phyloP scores from a whole-genome alignment of 148 eudicot species.

The Rhododendron ferrugineum region DNA sequence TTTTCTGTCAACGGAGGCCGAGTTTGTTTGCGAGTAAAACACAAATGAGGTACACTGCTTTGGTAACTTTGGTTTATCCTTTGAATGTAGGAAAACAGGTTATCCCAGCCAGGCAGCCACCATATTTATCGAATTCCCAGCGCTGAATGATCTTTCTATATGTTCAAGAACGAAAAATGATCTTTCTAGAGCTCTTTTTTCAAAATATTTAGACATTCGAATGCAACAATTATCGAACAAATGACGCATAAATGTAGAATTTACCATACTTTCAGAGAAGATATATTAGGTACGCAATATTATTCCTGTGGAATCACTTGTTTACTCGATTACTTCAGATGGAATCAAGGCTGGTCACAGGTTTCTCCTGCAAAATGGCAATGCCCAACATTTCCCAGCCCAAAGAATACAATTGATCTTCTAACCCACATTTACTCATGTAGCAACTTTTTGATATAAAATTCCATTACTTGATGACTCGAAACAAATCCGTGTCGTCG shows the following conservation, averaged over 20 bases:
- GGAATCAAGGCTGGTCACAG: not conserved
- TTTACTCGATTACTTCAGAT: not conserved
- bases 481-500: not conserved
- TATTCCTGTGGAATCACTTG: not conserved
- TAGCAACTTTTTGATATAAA: not conserved
- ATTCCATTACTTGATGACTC: too few relatives aligned
- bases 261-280: not conserved
- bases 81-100: not conserved
- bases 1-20: not conserved
- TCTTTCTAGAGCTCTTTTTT: too few relatives aligned
- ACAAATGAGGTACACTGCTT: not conserved
- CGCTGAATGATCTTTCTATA: too few relatives aligned
- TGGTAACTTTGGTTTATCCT: not conserved
- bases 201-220: not conserved
- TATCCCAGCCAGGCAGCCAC: not conserved
- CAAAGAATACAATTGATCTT: not conserved
- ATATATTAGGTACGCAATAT: not conserved
- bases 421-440: not conserved
- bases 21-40: not conserved
- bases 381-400: not conserved
- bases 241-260: too few relatives aligned
- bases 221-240: too few relatives aligned
- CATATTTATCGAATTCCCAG: not conserved
- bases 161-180: too few relatives aligned
- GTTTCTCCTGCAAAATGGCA: not conserved